A percentile compares a stretch with the other conserved stretches of the same genome.
Evolutionary conservation across 225 moss, liverwort and hornwort species (phyloP).

Genomic region (Antitrichia curtipendula): DNA sequence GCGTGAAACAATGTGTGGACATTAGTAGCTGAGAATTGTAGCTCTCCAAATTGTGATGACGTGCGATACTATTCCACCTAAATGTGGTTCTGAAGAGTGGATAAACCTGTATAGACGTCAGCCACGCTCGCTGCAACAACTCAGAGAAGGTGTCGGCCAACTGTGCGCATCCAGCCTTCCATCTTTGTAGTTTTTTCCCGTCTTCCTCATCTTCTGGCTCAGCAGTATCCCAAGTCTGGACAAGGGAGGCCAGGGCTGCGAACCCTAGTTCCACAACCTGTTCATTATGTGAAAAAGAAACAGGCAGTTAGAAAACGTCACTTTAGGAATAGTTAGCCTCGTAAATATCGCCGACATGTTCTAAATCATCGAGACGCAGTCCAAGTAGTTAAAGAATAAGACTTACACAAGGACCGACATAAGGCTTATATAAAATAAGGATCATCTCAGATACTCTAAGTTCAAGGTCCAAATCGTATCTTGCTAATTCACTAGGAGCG

Average conservation of each 20-base stretch:
- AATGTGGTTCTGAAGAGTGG: background rate
- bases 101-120: slow-evolving; percentile 47
- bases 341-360: background rate
- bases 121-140: slow-evolving; percentile 81
- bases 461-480: background rate
- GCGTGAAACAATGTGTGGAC: background rate
- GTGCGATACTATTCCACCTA: background rate
- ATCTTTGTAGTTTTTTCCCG: slow-evolving; percentile 37
- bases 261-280: slow-evolving; percentile 93
- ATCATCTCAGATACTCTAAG: background rate
- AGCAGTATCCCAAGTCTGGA: slow-evolving; percentile 81
- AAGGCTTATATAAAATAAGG: background rate
- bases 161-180: slow-evolving; percentile 63
- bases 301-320: background rate
- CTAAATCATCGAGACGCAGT: background rate
- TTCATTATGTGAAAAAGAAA: background rate
- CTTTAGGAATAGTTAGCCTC: background rate
- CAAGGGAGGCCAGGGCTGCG: slow-evolving; percentile 71
- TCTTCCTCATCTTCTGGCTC: slow-evolving; percentile 86
- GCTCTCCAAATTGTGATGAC: background rate
- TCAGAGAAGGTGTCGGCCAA: slow-evolving; percentile 60
- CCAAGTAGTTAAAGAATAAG: background rate
- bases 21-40: background rate
- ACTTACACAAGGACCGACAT: background rate
- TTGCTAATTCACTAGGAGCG: background rate